These are phyloP conservation scores for Novymonas esmeraldas DNA, from an alignment of 208 protist genomes.

Conservation along the genomic window DNA sequence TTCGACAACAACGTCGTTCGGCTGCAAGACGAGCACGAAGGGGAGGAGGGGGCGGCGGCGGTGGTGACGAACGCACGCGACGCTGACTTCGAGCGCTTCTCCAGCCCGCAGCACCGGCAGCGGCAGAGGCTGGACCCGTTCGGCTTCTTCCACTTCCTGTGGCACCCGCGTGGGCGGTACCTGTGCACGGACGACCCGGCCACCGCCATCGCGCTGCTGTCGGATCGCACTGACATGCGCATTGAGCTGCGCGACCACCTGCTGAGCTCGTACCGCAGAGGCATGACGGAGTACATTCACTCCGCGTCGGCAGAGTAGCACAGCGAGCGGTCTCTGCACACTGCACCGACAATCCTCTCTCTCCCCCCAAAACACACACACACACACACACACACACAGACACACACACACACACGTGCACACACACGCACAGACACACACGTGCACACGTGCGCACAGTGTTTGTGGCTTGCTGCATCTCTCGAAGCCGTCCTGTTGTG, in stretches of 20 bases:
- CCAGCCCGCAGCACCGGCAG: slow-evolving; percentile 25
- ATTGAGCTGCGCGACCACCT: slow-evolving; percentile 42
- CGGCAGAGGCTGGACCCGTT: slow-evolving; percentile 33
- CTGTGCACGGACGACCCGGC: slow-evolving; percentile 27
- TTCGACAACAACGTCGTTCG: slow-evolving; percentile 39
- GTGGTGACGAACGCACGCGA: slow-evolving; percentile 10
- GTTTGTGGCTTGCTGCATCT: not conserved
- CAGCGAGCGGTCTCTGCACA: no score
- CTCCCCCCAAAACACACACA: not conserved
- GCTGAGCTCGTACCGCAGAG: slow-evolving; percentile 34
- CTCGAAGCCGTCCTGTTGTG: not conserved
- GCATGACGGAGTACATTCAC: slow-evolving; percentile 39
- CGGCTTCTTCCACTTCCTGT: slow-evolving; percentile 46
- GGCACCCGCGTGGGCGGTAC: slow-evolving; percentile 32
- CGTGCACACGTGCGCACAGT: not conserved
- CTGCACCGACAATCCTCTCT: no score
- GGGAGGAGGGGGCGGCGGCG: not conserved
- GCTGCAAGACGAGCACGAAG: not conserved
- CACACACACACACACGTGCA: not conserved
- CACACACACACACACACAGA: not conserved
- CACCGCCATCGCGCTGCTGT: slow-evolving; percentile 31
- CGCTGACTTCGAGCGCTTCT: slow-evolving; percentile 17
- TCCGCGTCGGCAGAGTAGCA: slow-evolving; percentile 7
- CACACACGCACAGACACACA: not conserved
- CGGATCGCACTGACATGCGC: slow-evolving; percentile 32